Base-by-base conservation (phyloP, 164 flowering plant genomes). In the Stephania yunnanensis region DNA sequence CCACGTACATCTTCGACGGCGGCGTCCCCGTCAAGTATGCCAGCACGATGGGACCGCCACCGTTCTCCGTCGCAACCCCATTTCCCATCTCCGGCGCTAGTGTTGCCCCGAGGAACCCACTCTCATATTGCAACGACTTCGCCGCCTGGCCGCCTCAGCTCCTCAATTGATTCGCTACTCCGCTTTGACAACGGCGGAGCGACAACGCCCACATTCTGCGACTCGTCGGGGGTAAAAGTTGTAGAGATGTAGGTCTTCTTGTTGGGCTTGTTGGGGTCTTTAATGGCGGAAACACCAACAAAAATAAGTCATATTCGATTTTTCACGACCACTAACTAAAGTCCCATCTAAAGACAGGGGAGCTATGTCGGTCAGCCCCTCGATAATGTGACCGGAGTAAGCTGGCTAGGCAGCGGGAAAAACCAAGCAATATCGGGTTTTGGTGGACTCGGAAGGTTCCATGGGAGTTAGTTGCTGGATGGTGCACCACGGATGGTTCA, bases 1-100 rank as follows among this genome's bases (percentile, higher is more conserved):
- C 91, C 73, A 94, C 98, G 71, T 96, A 96, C 17, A 94, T 98
- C 83, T 87, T 92, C 1, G 98, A 85, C 45, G 90, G 74, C 30
- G 94, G 78, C 11, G 92, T 96, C 46, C 82, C 87, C 22, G 94
- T 94, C 84, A 95, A 80, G 72, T 93, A 93, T 15, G 68, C 80
- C 88, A 87, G 83, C 1, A 92, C 89, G 17, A 71, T 78, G 13
- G 76, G 76, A 7, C 55, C 71, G 9, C 79, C 83, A 13, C 12
- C 72, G 46, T 3, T 80, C 83, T 7, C 64, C 71, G 13, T 74
- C 78, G 8, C 20, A 63, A 58, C 10, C 15, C 20, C 77, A 9
- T 6, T 30, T 20, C 10, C 74, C 15, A 1, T 68, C 22, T 48
- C 87, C 15, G 90, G 90, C 8, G 87, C 84, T 30, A 0, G 25